These are phyloP conservation scores for Canavalia ensiformis DNA, from an alignment of 306 rosid genomes.

Conservation along the genomic window DNA sequence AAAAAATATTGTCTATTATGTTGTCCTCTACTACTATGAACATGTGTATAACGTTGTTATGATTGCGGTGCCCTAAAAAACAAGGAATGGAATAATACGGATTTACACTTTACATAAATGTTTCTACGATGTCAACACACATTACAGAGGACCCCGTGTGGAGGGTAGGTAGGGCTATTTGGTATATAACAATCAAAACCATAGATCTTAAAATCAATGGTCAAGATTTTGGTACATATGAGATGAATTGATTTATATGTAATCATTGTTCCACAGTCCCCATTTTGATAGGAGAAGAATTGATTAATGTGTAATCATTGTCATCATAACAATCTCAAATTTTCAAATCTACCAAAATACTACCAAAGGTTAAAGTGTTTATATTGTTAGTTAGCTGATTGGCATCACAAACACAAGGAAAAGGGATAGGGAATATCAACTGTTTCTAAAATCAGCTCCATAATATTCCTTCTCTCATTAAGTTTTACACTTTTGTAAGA, in stretches of 20 bases:
- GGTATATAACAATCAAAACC: constrained; percentile 42
- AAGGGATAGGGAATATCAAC: constrained; percentile 12
- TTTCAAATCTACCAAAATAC: constrained; percentile 51
- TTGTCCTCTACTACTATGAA: neutral
- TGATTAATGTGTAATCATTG: constrained; percentile 55
- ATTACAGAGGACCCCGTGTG: constrained; percentile 22
- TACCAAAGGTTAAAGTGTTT: constrained; percentile 44
- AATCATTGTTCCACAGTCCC: constrained; percentile 50
- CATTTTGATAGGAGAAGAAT: constrained; percentile 42
- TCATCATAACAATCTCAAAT: constrained; percentile 49
- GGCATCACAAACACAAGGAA: constrained; percentile 36
- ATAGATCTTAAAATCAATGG: constrained; percentile 34
- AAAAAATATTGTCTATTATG: no score
- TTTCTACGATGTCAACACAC: constrained; percentile 3
- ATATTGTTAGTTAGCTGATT: constrained; percentile 39
- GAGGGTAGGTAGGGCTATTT: constrained; percentile 41
- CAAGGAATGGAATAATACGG: constrained; percentile 1
- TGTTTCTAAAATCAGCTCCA: constrained; percentile 38
- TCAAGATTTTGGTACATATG: constrained; percentile 14
- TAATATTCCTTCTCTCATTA: constrained; percentile 46
- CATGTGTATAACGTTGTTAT: constrained; percentile 14
- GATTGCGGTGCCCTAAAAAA: constrained; percentile 10
- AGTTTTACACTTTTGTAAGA: constrained; percentile 40
- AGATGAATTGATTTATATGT: constrained; percentile 42
- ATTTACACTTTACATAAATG: constrained; percentile 1